These are phyloP conservation scores for Pseudomonodictys pantanalensis DNA, from an alignment of 495 filamentous ascomycete genomes.

Conservation along the genomic window DNA sequence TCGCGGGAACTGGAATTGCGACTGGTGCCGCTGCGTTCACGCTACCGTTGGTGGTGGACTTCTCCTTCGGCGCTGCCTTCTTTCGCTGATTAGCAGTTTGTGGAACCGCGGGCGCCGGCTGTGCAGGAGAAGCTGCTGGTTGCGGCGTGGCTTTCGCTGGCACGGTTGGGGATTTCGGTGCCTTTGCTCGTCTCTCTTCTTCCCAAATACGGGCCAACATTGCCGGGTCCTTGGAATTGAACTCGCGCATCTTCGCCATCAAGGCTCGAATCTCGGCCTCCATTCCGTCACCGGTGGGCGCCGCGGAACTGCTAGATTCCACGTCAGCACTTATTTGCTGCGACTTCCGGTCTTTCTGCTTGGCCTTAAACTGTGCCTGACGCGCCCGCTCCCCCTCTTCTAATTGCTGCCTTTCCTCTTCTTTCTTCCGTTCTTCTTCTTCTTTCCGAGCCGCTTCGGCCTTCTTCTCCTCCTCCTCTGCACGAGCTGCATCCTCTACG, in stretches of 20 bases:
- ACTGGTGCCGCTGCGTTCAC: neutral
- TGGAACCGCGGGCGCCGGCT: neutral
- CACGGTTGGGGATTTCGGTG: constrained; percentile 17
- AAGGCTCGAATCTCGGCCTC: constrained; percentile 38
- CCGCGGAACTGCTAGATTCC: neutral
- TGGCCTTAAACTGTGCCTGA: constrained; percentile 11
- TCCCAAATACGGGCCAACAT: constrained; percentile 44
- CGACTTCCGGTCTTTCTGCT: constrained; percentile 2
- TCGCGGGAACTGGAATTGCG: neutral
- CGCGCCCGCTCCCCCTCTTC: constrained; percentile 28
- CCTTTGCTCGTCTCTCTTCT: constrained; percentile 37
- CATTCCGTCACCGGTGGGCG: neutral
- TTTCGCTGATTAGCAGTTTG: constrained; percentile 8
- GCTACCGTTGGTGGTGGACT: neutral
- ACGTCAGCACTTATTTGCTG: neutral
- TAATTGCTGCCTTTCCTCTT: constrained; percentile 25
- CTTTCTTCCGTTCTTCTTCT: constrained; percentile 29
- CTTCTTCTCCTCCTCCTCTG: constrained; percentile 23
- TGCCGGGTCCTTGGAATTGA: constrained; percentile 41
- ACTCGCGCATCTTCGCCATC: constrained; percentile 45
- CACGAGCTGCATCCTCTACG: constrained; percentile 23
- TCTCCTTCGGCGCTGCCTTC: constrained; percentile 1
- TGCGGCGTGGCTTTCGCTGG: constrained; percentile 13
- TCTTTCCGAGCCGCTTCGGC: constrained; percentile 5
- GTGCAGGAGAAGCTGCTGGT: constrained; percentile 3